phyloP scores from a whole-genome alignment of 768 basidiomycete genomes.

The Mycena latifolia region DNA sequence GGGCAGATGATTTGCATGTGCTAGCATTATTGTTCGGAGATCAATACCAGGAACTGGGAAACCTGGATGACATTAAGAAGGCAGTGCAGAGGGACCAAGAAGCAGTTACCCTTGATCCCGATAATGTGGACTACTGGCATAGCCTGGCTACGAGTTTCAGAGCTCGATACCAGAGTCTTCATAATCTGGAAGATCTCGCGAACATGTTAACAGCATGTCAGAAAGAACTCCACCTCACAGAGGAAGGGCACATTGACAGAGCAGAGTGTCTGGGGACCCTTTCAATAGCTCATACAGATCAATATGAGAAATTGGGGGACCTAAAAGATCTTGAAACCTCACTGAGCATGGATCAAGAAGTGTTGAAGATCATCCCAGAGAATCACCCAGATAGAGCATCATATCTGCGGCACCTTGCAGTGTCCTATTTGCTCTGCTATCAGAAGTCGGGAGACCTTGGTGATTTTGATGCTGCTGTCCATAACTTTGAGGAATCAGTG shows the following conservation, averaged over 20 bases:
- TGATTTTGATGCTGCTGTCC: background rate
- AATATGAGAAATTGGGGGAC: background rate
- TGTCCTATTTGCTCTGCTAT: background rate
- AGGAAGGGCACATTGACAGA: background rate
- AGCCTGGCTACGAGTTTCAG: background rate
- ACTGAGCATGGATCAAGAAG: background rate
- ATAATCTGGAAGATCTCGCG: too few relatives aligned
- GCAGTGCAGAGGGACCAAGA: background rate
- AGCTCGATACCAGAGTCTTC: background rate
- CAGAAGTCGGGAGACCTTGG: background rate
- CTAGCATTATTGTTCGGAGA: background rate
- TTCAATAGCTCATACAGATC: background rate
- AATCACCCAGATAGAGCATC: background rate
- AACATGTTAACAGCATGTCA: background rate
- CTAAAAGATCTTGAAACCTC: background rate
- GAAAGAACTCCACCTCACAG: background rate
- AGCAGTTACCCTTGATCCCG: background rate
- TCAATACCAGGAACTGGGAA: background rate
- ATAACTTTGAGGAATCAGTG: background rate
- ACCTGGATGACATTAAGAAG: background rate
- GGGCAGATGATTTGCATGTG: background rate
- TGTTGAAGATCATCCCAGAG: background rate
- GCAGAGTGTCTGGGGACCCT: background rate
- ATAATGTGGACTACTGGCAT: background rate
- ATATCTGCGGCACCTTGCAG: background rate